These are phyloP conservation scores for Tylopilus vinaceipallidus DNA, from an alignment of 768 basidiomycete species.

Conservation along the genomic window DNA sequence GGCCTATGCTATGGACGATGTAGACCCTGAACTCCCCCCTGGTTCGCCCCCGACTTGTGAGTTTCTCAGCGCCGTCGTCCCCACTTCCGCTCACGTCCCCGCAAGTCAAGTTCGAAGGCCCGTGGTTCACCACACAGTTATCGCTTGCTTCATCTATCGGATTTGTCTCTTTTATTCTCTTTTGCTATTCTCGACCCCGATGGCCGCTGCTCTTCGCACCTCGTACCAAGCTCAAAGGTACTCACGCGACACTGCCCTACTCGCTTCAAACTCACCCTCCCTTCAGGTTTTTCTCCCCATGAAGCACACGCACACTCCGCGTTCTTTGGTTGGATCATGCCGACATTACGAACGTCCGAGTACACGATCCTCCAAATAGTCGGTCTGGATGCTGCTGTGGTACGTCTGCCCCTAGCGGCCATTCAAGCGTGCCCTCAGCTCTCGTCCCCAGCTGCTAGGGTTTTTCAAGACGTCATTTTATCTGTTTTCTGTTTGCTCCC, in stretches of 20 bases:
- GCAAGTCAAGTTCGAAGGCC: slow-evolving; percentile 80
- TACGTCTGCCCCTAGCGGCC: slow-evolving; percentile 39
- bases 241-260: background rate
- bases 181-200: slow-evolving; percentile 83
- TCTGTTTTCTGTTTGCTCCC: slow-evolving; percentile 82
- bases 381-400: slow-evolving; percentile 94
- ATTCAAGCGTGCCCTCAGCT: background rate
- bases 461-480: slow-evolving; percentile 96
- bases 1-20: slow-evolving; percentile 28
- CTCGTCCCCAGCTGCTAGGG: slow-evolving; percentile 67
- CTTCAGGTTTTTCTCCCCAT: slow-evolving; percentile 84
- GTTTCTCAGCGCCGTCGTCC: slow-evolving; percentile 23
- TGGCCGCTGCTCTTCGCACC: slow-evolving; percentile 93
- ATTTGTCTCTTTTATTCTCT: slow-evolving; percentile 74
- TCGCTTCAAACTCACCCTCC: background rate
- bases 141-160: slow-evolving; percentile 77
- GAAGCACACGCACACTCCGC: slow-evolving; percentile 85
- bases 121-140: slow-evolving; percentile 94
- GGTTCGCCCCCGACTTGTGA: slow-evolving; percentile 64
- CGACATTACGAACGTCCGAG: slow-evolving; percentile 87
- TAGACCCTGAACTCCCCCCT: slow-evolving; percentile 49
- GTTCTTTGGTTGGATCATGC: slow-evolving; percentile 96
- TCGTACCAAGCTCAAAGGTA: slow-evolving; percentile 91
- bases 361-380: slow-evolving; percentile 95
- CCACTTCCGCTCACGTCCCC: slow-evolving; percentile 3